phyloP scores from a whole-genome alignment of 2,329 filamentous ascomycete species.

The Fusarium verticillioides region DNA sequence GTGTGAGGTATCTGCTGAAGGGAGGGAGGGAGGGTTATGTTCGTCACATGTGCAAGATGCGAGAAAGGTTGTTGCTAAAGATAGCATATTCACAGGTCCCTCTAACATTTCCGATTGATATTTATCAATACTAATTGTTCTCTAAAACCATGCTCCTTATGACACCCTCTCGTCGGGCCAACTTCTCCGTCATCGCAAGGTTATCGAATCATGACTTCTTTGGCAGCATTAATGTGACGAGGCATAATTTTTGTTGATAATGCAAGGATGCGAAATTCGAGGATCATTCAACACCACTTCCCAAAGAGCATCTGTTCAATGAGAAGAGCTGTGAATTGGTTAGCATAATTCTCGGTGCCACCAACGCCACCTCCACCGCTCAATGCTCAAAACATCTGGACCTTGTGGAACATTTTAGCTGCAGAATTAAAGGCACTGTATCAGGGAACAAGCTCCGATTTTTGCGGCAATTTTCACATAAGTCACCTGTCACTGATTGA shows the following conservation, averaged over 20 bases:
- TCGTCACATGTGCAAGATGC: background rate
- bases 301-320: background rate
- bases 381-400: conserved; percentile 1
- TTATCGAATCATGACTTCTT: background rate
- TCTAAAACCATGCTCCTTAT: background rate
- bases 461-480: conserved; percentile 25
- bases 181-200: background rate
- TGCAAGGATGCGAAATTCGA: background rate
- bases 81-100: background rate
- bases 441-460: background rate
- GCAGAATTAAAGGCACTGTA: background rate
- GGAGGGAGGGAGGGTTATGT: background rate
- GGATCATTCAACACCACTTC: background rate
- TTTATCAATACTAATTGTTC: background rate
- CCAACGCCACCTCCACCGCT: conserved; percentile 15
- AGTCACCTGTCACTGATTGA: background rate
- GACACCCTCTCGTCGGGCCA: background rate
- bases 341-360: conserved; percentile 3
- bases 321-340: background rate
- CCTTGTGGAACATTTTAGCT: conserved; percentile 12
- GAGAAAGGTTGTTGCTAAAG: background rate
- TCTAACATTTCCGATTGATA: background rate
- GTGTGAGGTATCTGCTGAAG: background rate
- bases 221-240: background rate
- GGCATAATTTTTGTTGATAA: conserved; percentile 11